Conservation (phyloP, 2,329 filamentous ascomycete species). For the Cladophialophora immunda region DNA sequence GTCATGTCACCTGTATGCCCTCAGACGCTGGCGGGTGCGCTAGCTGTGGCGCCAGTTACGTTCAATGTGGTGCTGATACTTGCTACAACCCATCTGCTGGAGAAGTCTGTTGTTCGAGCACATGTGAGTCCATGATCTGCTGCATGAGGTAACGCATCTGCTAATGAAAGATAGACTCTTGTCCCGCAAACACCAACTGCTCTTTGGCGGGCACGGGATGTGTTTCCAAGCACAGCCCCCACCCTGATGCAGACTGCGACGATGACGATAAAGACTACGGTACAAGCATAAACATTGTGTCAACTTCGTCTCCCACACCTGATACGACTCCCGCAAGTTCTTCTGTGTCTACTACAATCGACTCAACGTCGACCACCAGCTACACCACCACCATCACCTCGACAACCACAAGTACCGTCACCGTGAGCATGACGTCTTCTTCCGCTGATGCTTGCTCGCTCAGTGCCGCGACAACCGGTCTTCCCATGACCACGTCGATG, state of each 20-base stretch:
- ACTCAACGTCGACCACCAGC: constrained; percentile 6
- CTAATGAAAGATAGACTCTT: constrained; percentile 28
- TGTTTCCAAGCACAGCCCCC: constrained; percentile 9
- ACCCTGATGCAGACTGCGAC: constrained; percentile 18
- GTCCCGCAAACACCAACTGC: constrained; percentile 26
- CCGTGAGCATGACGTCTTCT: constrained; percentile 22
- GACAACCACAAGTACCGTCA: constrained; percentile 33
- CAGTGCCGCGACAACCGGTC: constrained; percentile 28
- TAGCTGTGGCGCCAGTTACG: constrained; percentile 29
- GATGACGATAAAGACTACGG: constrained; percentile 6
- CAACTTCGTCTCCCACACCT: constrained; percentile 1
- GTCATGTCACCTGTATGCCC: constrained; percentile 17
- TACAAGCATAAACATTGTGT: constrained; percentile 3
- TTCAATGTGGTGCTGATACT: constrained; percentile 26
- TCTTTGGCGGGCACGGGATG: constrained; percentile 24
- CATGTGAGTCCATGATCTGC: constrained; percentile 30
- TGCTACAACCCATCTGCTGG: constrained; percentile 40
- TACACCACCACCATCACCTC: constrained; percentile 33
- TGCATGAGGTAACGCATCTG: neutral
- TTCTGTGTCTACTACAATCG: neutral
- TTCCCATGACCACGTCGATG: constrained; percentile 31
- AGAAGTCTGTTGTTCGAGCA: constrained; percentile 39
- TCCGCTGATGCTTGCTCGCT: constrained; percentile 23
- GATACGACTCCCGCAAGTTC: neutral
- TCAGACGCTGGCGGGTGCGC: constrained; percentile 21